Evolutionary conservation across 345 rosid species (phyloP).

Genomic region (Eucalyptus sp.): DNA sequence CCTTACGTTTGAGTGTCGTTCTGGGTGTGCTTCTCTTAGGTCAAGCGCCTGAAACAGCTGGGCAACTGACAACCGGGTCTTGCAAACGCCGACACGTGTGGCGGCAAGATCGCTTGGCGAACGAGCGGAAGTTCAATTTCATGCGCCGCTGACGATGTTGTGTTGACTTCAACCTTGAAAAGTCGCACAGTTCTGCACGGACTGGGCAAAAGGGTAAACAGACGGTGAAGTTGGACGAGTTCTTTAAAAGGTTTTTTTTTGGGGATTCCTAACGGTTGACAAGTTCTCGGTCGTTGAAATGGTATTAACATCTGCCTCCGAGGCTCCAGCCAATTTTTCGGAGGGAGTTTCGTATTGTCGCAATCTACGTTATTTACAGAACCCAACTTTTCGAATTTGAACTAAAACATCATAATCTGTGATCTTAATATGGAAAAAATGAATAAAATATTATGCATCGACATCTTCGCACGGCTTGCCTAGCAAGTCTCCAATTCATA

Average conservation of each 20-base stretch:
- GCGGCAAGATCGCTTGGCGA: neutral
- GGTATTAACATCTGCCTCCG: neutral
- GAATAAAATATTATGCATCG: neutral
- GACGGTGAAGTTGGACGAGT: neutral
- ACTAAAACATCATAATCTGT: fast-evolving
- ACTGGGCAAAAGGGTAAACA: neutral
- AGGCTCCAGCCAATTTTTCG: neutral
- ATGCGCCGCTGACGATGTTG: neutral
- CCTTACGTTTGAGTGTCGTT: neutral
- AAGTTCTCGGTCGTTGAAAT: neutral
- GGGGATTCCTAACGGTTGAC: neutral
- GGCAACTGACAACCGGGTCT: neutral
- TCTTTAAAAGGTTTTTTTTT: neutral
- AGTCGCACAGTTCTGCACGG: neutral
- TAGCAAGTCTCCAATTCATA: neutral
- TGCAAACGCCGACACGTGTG: neutral
- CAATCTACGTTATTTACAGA: neutral
- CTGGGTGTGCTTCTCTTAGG: neutral
- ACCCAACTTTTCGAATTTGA: neutral
- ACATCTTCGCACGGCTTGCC: neutral
- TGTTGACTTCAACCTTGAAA: neutral
- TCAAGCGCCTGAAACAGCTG: neutral
- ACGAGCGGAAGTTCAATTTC: neutral
- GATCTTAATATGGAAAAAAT: neutral
- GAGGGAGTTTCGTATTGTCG: neutral